These are phyloP conservation scores for Penicillium glabrum DNA, from an alignment of 2,329 filamentous ascomycete genomes.

Conservation along the genomic window DNA sequence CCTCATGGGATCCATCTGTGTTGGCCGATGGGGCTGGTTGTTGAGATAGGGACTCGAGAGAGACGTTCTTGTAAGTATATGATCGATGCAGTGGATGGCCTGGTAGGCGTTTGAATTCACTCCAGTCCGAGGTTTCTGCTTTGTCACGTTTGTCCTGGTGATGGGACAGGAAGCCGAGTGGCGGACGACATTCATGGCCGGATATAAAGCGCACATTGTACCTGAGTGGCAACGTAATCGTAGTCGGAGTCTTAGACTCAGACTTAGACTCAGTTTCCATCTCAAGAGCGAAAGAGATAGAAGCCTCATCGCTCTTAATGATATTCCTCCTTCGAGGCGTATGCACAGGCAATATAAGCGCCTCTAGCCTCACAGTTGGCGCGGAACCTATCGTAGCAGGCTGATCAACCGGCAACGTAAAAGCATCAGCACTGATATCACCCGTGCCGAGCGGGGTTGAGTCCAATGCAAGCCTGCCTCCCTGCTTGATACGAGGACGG, in stretches of 20 bases:
- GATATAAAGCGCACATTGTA: constrained; percentile 57
- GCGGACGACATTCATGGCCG: constrained; percentile 54
- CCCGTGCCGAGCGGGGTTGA: constrained; percentile 43
- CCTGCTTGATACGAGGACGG: constrained; percentile 46
- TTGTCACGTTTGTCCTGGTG: background rate
- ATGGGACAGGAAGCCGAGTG: constrained; percentile 32
- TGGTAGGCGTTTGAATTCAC: constrained; percentile 31
- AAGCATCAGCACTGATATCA: constrained; percentile 37
- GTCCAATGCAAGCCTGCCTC: constrained; percentile 37
- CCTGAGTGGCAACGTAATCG: constrained; percentile 41
- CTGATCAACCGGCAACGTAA: constrained; percentile 39
- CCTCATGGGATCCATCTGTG: constrained; percentile 14
- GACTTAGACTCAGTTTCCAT: background rate
- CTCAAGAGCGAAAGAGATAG: constrained; percentile 27
- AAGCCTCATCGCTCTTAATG: constrained; percentile 24
- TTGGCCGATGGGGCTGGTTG: constrained; percentile 14
- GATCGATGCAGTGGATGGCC: constrained; percentile 40
- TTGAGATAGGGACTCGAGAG: constrained; percentile 24
- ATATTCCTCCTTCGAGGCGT: constrained; percentile 13
- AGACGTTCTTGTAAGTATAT: constrained; percentile 34
- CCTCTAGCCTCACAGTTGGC: constrained; percentile 21
- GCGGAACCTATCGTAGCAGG: constrained; percentile 11
- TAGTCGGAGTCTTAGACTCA: constrained; percentile 8
- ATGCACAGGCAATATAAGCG: constrained; percentile 26
- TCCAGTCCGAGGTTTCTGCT: constrained; percentile 5